A percentile compares a stretch with the other conserved stretches of the same genome.
Evolutionary conservation across 208 protist genomes (phyloP).

Genomic region (Crithidia sp.): DNA sequence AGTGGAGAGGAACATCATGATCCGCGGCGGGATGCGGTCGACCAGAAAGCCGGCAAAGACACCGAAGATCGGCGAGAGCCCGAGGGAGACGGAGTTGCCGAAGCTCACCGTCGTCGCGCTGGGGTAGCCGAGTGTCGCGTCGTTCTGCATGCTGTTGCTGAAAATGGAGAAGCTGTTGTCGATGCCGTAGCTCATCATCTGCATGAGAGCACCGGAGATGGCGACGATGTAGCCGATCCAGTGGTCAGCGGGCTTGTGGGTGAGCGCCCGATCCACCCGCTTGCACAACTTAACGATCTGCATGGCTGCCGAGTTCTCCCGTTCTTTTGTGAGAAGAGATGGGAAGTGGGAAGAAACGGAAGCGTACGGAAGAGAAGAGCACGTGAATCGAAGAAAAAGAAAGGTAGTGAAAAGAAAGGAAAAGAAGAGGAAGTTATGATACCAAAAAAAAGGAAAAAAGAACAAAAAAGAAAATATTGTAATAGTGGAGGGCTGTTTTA

Average conservation of each 20-base stretch:
- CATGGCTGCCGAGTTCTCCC: constrained; percentile 20
- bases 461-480: constrained; percentile 17
- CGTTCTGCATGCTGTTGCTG: constrained; percentile 69
- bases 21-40: constrained; percentile 70
- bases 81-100: constrained; percentile 76
- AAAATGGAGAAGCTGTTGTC: constrained; percentile 88
- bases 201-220: constrained; percentile 75
- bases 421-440: background rate
- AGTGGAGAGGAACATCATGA: constrained; percentile 73
- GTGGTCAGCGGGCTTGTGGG: constrained; percentile 70
- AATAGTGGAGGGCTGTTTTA: background rate
- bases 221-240: constrained; percentile 81
- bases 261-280: constrained; percentile 30
- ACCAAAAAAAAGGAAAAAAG: constrained; percentile 9
- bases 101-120: constrained; percentile 73
- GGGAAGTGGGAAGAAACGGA: background rate
- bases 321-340: background rate
- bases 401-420: background rate
- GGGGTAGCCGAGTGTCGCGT: constrained; percentile 68
- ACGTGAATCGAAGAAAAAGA: constrained; percentile 2
- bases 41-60: constrained; percentile 75
- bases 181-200: constrained; percentile 88
- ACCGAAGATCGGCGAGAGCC: constrained; percentile 76
- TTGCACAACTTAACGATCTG: constrained; percentile 24
- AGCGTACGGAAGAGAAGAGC: background rate